phyloP scores from a whole-genome alignment of 495 filamentous ascomycete genomes.

The Margaritispora aquatica region DNA sequence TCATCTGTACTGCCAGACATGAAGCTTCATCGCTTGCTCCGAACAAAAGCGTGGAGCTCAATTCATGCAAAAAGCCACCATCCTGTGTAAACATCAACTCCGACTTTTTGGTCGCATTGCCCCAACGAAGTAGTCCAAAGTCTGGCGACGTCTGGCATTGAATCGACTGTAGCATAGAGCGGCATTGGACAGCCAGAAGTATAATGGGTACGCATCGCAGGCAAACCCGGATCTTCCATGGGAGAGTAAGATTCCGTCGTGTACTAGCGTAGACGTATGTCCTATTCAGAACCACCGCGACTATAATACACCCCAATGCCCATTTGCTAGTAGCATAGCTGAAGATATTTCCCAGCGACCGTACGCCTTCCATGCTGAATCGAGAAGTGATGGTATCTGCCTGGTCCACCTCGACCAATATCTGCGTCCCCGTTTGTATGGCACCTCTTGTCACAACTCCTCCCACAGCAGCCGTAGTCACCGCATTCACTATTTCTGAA shows the following conservation, averaged over 20 bases:
- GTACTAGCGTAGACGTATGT: slow-evolving; percentile 91
- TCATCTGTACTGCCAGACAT: slow-evolving; percentile 69
- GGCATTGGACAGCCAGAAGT: slow-evolving; percentile 62
- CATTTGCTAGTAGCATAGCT: slow-evolving; percentile 89
- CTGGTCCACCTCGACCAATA: slow-evolving; percentile 27
- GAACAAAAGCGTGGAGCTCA: slow-evolving; percentile 64
- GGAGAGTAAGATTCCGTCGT: slow-evolving; percentile 63
- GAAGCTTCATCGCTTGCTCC: slow-evolving; percentile 61
- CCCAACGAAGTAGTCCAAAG: slow-evolving; percentile 68
- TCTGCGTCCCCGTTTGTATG: slow-evolving; percentile 26
- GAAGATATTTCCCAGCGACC: slow-evolving; percentile 77
- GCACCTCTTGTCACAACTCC: slow-evolving; percentile 25
- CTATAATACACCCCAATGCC: slow-evolving; percentile 79
- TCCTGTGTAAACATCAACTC: slow-evolving; percentile 67
- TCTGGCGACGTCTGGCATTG: slow-evolving; percentile 86
- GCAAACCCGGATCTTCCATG: slow-evolving; percentile 63
- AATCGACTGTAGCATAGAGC: slow-evolving; percentile 70
- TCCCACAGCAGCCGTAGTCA: slow-evolving; percentile 32
- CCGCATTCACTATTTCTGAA: slow-evolving; percentile 18
- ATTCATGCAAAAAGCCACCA: slow-evolving; percentile 60
- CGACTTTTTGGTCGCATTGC: slow-evolving; percentile 55
- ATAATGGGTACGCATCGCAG: slow-evolving; percentile 73
- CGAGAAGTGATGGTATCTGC: slow-evolving; percentile 31
- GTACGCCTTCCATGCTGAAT: slow-evolving; percentile 44
- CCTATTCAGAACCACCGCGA: slow-evolving; percentile 83